Base-by-base conservation (phyloP, 495 filamentous ascomycete genomes). In the Talaromyces liani region DNA sequence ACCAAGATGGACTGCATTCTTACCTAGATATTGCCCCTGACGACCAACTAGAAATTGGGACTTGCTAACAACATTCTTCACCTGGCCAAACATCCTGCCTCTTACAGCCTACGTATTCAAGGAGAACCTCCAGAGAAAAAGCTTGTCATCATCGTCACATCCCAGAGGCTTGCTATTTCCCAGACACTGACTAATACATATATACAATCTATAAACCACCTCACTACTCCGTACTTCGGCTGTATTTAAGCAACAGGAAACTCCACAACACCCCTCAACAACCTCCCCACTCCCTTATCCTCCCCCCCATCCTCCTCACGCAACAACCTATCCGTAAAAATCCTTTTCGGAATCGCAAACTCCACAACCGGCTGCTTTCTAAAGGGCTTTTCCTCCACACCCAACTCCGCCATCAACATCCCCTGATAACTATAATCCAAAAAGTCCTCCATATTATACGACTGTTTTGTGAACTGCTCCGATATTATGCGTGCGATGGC, bases 401-500 rank as follows among this genome's bases (percentile, higher is more conserved):
- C 79, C 41, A 96, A 80, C 71, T 98, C 94, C 4, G 87, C 85
- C 59, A 90, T 87, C 25, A 97, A 75, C 77, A 99, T 87, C 81
- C 88, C 92, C 66, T 82, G 85, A 75, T 98, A 98, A 5, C 90
- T 92, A 75, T 97, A 92, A 71, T 98, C 95, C 60, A 98, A 76
- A 75, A 99, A 99, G 68, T 99, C 95, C 69, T 99, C 95, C 18
- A 96, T 69, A 65, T 88, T 90, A 74, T 97, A 99, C 10, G 85
- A 79, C 72, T 92, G 88, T 79, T 98, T 99, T 3, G 93, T 98
- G 74, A 98, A 99, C 75, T 97, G 94, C 79, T 99, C 91, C 25
- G 90, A 90, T 63, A 99, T 87, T 63, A 99, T 96, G 74, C 90
- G 92, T 27, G 91, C 90, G 63, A 98, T 87, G 4, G 93, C 92